Evolutionary conservation across 2,329 filamentous ascomycete genomes (phyloP).

Genomic region (Mycosphaerella sp.): DNA sequence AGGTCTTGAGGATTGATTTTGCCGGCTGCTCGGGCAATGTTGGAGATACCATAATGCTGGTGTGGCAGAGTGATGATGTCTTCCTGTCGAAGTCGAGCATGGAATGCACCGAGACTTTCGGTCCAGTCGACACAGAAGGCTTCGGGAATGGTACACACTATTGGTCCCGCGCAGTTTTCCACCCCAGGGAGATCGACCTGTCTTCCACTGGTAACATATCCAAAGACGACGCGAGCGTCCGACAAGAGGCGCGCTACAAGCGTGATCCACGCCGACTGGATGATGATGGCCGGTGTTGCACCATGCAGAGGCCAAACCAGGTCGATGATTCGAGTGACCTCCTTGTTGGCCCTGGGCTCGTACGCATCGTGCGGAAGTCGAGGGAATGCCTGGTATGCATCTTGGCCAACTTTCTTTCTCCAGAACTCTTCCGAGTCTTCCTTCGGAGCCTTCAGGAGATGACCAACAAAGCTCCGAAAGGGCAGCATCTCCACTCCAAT

Average conservation of each 20-base stretch:
- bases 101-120: constrained; percentile 1
- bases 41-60: constrained; percentile 10
- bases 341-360: constrained; percentile 2
- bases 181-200: constrained; percentile 7
- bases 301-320: constrained; percentile 1
- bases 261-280: constrained; percentile 10
- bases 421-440: background rate
- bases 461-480: background rate
- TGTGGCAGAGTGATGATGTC: constrained; percentile 7
- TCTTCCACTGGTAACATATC: constrained; percentile 8
- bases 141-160: constrained; percentile 13
- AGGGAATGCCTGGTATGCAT: background rate
- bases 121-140: background rate
- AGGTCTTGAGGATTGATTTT: constrained; percentile 32
- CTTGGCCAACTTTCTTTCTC: background rate
- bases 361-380: background rate
- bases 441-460: background rate
- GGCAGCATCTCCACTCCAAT: background rate
- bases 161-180: constrained; percentile 9
- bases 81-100: constrained; percentile 1
- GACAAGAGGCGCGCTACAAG: constrained; percentile 2
- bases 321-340: background rate
- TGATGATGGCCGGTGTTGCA: background rate
- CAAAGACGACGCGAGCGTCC: constrained; percentile 8
- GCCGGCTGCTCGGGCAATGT: background rate